These are phyloP conservation scores for Forsythia viridissima DNA, from an alignment of 257 asterid species.

Conservation along the genomic window DNA sequence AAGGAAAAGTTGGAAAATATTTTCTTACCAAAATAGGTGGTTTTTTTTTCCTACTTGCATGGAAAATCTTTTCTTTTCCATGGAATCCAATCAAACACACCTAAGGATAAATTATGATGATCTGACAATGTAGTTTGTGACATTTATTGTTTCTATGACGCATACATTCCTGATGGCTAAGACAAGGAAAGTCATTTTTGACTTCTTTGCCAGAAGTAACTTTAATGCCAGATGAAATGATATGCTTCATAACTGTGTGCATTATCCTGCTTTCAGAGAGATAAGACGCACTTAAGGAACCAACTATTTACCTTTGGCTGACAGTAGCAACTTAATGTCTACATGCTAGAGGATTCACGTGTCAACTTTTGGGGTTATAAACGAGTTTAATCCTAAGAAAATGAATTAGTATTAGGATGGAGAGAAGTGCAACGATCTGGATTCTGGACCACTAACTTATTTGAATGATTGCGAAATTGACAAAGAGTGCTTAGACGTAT, in stretches of 20 bases:
- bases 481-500: not conserved
- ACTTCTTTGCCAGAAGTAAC: slow-evolving; percentile 1
- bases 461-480: not conserved
- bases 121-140: not conserved
- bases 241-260: not conserved
- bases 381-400: slow-evolving; percentile 2
- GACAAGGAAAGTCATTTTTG: slow-evolving; percentile 2
- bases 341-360: not conserved
- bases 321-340: not conserved
- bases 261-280: not conserved
- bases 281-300: not conserved
- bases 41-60: too few species aligned
- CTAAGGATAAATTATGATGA: not conserved
- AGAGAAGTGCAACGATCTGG: slow-evolving; percentile 10
- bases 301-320: not conserved
- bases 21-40: too few species aligned
- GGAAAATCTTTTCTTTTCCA: too few species aligned
- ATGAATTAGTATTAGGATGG: slow-evolving; percentile 2
- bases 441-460: not conserved
- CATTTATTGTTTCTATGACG: slow-evolving; percentile 1
- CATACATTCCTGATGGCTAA: slow-evolving; percentile 11
- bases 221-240: not conserved
- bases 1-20: too few species aligned
- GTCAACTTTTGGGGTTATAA: slow-evolving; percentile 4
- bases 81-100: too few species aligned